A percentile compares a stretch with the other conserved stretches of the same genome.
Evolutionary conservation across 202 grass and related monocot species (phyloP).

Genomic region (Musa balbisiana): DNA sequence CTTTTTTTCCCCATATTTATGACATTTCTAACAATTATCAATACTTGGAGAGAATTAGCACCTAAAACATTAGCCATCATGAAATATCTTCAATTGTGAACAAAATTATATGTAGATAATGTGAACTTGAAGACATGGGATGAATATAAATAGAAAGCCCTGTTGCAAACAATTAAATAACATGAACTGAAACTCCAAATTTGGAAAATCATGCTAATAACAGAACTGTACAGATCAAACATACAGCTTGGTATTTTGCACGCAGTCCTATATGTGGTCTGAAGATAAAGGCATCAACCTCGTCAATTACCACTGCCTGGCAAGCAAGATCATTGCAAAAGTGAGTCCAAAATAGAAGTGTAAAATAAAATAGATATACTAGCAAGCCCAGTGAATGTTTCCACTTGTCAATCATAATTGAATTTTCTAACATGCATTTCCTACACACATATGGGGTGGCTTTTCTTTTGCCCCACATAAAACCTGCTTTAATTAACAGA

Average conservation of each 20-base stretch:
- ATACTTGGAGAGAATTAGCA: too few species aligned
- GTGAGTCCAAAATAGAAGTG: constrained; percentile 10
- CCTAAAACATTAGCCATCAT: neutral
- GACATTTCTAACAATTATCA: too few species aligned
- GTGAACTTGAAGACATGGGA: neutral
- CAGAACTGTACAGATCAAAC: constrained; percentile 28
- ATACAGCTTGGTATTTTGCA: constrained; percentile 95
- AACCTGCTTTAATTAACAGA: too few species aligned
- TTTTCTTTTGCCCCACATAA: too few species aligned
- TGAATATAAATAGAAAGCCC: neutral
- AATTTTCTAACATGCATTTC: too few species aligned
- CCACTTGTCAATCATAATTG: too few species aligned
- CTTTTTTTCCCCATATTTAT: too few species aligned
- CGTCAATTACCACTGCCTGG: constrained; percentile 89
- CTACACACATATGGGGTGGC: too few species aligned
- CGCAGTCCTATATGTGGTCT: constrained; percentile 78
- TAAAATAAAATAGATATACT: too few species aligned
- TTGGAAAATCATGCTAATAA: neutral
- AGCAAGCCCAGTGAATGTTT: too few species aligned
- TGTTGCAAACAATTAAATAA: neutral
- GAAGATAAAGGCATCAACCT: constrained; percentile 94
- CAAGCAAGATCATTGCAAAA: constrained; percentile 16
- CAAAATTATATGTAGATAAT: neutral
- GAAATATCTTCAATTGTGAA: too few species aligned
- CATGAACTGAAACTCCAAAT: neutral